Evolutionary conservation across 108 stramenopile genomes (phyloP), one percentile per base, ranked within the genome.

Genomic region (Ochromonas danica): DNA sequence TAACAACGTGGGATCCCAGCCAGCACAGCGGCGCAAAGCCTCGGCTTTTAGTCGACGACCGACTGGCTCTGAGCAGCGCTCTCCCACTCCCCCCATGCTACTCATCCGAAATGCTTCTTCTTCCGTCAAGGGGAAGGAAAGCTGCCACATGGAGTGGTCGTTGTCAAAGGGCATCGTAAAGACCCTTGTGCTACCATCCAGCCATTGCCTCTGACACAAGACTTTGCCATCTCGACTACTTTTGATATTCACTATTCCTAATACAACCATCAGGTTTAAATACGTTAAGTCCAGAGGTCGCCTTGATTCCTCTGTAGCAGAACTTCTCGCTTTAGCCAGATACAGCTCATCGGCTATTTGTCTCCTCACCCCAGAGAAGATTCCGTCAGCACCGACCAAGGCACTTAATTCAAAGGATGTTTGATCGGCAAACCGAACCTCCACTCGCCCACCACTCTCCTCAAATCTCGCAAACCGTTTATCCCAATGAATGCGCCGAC

Each of bases 91-190:
- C 10, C 31, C 51, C 3, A 33, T 22, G 31, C 33, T 67, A 22
- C 51, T 75, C 40, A 75, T 41, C 27, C 14, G 3, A 10, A 75
- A 27, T 28, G 51, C 51, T 6, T 42, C 40, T 6, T 27, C 10
- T 25, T 75, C 72, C 3, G 36, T 25, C 31, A 27, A 30, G 51
- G 72, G 72, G 31, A 75, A 75, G 17, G 72, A 75, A 6, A 75
- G 40, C 72, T 75, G 72, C 72, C 72, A 75, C 43, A 75, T 45
- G 3, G 72, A 6, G 40, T 36, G 14, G 27, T 60, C 31, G 17
- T 25, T 3, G 72, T 75, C 72, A 41, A 75, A 75, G 10, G 72
- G 72, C 72, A 75, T 75, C 45, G 72, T 30, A 41, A 75, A 75
- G 14, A 75, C 3, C 17, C 72, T 6, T 14, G 72, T 75, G 3